Base-by-base conservation (phyloP, 2,329 filamentous ascomycete species). In the Fusarium incarnatum region DNA sequence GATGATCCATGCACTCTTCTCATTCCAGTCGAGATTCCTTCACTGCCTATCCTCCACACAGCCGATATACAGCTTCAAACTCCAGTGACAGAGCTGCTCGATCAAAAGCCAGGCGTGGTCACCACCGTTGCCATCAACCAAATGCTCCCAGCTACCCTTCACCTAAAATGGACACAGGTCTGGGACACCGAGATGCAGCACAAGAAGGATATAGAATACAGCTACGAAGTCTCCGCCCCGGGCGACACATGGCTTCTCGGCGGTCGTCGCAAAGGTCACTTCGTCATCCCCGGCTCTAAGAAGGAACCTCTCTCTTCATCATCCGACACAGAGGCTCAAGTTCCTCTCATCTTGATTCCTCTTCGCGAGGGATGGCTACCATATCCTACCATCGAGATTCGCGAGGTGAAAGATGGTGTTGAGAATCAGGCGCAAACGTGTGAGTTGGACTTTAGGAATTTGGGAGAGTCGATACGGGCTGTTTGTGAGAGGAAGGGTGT, bases 1-100 rank as follows among this genome's bases (percentile, higher is more conserved):
- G 66, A 68, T 8, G 82, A 86, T 22, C 70, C 84, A 79, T 66
- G 86, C 86, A 90, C 89, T 15, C 94, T 99, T 72, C 84, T 92
- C 30, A 97, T 99, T 56, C 93, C 94, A 0, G 94, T 99, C 16
- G 94, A 97, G 62, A 89, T 99, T 2, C 95, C 95, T 0, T 90
- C 91, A 2, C 85, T 97, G 3, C 89, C 93, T 49, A 88, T 97
- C 22, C 88, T 98, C 1, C 92, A 97, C 79, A 97, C 92, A 0
- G 91, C 92, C 5, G 89, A 92, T 55, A 85, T 95, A 28, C 82
- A 83, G 28, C 79, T 93, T 3, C 81, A 84, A 62, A 75, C 73
- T 75, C 79, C 76, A 58, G 73, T 76, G 57, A 79, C 77, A 2
- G 68, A 75, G 28, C 18, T 80, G 62, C 71, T 78, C 54, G 72